phyloP scores from a whole-genome alignment of 805 yeast species.

The Phaffomyces antillensis region DNA sequence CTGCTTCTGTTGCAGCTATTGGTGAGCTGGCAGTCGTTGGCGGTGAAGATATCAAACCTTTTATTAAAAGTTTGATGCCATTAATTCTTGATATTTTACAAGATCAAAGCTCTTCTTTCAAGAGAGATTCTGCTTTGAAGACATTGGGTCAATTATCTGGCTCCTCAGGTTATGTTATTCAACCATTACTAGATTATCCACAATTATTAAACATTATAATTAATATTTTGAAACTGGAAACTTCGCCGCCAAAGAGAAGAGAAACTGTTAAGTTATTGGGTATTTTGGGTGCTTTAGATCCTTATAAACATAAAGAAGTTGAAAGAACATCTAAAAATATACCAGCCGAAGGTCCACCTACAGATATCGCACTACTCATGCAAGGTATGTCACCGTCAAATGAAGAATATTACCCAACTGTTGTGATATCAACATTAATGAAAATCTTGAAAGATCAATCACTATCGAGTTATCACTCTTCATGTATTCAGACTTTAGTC shows the following conservation, averaged over 20 bases:
- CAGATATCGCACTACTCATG: constrained; percentile 85
- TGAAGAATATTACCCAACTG: constrained; percentile 94
- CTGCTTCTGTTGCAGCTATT: constrained; percentile 76
- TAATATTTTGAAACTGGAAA: constrained; percentile 74
- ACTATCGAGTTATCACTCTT: constrained; percentile 77
- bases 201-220: constrained; percentile 77
- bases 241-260: constrained; percentile 63
- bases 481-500: constrained; percentile 91
- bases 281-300: constrained; percentile 93
- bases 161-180: constrained; percentile 91
- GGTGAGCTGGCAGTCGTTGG: constrained; percentile 88
- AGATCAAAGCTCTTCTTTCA: constrained; percentile 84
- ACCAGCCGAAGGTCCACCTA: constrained; percentile 72
- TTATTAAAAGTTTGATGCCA: constrained; percentile 76
- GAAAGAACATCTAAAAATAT: constrained; percentile 57
- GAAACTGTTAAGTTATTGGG: constrained; percentile 90
- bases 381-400: constrained; percentile 89
- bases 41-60: constrained; percentile 74
- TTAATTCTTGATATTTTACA: constrained; percentile 79
- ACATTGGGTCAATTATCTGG: constrained; percentile 85
- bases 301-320: constrained; percentile 88
- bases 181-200: constrained; percentile 88
- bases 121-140: constrained; percentile 83
- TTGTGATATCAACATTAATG: constrained; percentile 80
- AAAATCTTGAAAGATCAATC: constrained; percentile 82